Evolutionary conservation across 345 rosid genomes (phyloP).

Genomic region (Lepidium aucheri): DNA sequence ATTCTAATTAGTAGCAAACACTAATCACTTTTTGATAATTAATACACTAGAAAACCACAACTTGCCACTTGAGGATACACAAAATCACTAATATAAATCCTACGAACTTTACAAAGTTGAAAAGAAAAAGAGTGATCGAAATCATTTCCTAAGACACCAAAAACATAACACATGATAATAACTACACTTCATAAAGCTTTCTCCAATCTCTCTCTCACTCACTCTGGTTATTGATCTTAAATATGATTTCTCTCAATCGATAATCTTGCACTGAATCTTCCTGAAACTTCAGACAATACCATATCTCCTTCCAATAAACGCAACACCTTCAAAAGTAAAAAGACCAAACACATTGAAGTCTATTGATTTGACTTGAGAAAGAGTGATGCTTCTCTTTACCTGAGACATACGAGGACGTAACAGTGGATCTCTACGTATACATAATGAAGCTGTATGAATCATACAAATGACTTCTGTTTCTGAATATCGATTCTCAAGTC

Average conservation of each 20-base stretch:
- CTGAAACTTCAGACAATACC: constrained; percentile 36
- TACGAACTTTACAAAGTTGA: not conserved
- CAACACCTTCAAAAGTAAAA: constrained; percentile 46
- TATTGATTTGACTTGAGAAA: not conserved
- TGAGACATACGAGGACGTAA: constrained; percentile 96
- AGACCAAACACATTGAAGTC: not conserved
- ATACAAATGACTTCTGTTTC: constrained; percentile 75
- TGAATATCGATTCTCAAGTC: constrained; percentile 37
- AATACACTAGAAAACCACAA: not conserved
- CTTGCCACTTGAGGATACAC: not conserved
- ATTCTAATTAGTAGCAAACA: not conserved
- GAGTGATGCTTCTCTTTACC: constrained; percentile 33
- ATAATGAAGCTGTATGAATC: constrained; percentile 90
- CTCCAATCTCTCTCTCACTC: not conserved
- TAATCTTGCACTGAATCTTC: constrained; percentile 47
- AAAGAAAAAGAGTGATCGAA: no score
- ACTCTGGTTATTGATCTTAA: not conserved
- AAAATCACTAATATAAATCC: not conserved
- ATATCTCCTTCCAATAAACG: constrained; percentile 88
- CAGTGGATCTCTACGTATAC: constrained; percentile 78
- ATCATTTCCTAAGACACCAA: not conserved
- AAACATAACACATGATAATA: not conserved
- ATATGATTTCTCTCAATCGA: constrained; percentile 31
- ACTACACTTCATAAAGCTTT: constrained; percentile 27
- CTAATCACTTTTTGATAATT: not conserved